A percentile compares a stretch with the other conserved stretches of the same genome.
Conservation (phyloP, 495 filamentous ascomycete genomes). For the Choiromyces venosus region DNA sequence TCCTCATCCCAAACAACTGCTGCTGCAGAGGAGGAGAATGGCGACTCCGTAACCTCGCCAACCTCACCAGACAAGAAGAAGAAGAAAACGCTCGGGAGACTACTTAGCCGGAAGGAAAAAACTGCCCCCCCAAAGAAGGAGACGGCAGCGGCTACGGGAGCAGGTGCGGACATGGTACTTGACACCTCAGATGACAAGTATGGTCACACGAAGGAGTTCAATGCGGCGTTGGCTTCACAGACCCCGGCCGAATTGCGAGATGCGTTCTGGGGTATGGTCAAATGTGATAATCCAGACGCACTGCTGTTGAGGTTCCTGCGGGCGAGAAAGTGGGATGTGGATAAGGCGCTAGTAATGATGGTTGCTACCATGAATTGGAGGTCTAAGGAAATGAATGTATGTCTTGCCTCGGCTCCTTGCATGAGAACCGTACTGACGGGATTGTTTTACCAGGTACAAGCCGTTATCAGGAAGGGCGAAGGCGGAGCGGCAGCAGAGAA, state of each 20-base stretch:
- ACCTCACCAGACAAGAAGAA: conserved; percentile 58
- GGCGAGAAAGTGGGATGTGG: conserved; percentile 92
- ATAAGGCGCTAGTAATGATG: conserved; percentile 89
- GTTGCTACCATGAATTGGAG: conserved; percentile 93
- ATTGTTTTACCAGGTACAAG: conserved; percentile 47
- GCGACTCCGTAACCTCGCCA: conserved; percentile 6
- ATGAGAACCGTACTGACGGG: neutral
- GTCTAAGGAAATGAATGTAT: conserved; percentile 69
- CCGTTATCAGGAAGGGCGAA: conserved; percentile 78
- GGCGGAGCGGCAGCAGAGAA: conserved; percentile 56
- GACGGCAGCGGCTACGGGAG: conserved; percentile 37
- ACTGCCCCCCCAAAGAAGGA: conserved; percentile 51
- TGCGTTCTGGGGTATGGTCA: conserved; percentile 92
- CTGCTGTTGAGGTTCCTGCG: conserved; percentile 83
- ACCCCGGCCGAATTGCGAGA: conserved; percentile 71
- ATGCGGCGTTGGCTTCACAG: conserved; percentile 67
- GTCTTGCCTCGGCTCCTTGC: conserved; percentile 39
- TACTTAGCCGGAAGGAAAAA: conserved; percentile 60
- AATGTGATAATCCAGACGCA: conserved; percentile 88
- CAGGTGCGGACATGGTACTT: conserved; percentile 40
- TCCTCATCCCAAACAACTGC: conserved; percentile 33
- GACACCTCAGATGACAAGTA: conserved; percentile 72
- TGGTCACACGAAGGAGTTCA: conserved; percentile 79
- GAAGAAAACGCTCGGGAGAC: conserved; percentile 57
- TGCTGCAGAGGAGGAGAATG: conserved; percentile 33